Evolutionary conservation across 2,329 filamentous ascomycete genomes (phyloP).

Genomic region (Achaetomium macrosporum): DNA sequence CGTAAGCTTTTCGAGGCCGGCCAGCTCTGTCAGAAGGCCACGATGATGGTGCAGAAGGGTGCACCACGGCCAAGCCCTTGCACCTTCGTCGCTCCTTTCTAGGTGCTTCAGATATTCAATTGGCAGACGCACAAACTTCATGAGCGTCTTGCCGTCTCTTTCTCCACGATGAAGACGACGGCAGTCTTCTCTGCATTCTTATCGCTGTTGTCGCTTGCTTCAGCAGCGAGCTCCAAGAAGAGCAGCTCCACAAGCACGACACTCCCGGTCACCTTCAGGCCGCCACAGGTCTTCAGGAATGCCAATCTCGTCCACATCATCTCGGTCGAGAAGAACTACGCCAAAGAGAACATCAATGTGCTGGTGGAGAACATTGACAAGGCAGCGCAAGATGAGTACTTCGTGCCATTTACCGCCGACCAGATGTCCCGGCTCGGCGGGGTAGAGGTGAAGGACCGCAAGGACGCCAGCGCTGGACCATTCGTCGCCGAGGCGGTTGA

Average conservation of each 20-base stretch:
- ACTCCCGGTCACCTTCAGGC: constrained; percentile 65
- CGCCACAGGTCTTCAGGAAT: constrained; percentile 90
- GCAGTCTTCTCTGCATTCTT: constrained; percentile 52
- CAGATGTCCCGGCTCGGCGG: constrained; percentile 74
- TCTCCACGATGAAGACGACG: constrained; percentile 41
- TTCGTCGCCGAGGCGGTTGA: constrained; percentile 68
- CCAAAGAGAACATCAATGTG: constrained; percentile 88
- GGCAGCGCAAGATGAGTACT: constrained; percentile 82
- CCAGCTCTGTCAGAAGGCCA: constrained; percentile 28
- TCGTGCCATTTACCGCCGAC: constrained; percentile 73
- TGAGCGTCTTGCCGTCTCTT: constrained; percentile 23
- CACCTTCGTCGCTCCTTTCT: constrained; percentile 13
- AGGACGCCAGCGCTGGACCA: constrained; percentile 59
- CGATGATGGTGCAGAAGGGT: constrained; percentile 27
- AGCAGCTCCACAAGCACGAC: constrained; percentile 49
- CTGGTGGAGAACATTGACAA: constrained; percentile 81
- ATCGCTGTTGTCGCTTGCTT: constrained; percentile 48
- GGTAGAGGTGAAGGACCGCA: constrained; percentile 89
- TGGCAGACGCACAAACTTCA: constrained; percentile 24
- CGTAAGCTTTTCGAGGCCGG: constrained; percentile 31
- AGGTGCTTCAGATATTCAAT: constrained; percentile 6
- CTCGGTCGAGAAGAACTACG: constrained; percentile 89
- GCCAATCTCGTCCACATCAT: constrained; percentile 83
- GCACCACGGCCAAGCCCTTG: constrained; percentile 21
- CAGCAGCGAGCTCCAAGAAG: constrained; percentile 29